Evolutionary conservation across 73 alveolate genomes (phyloP).

Genomic region (Durusdinium trenchii): DNA sequence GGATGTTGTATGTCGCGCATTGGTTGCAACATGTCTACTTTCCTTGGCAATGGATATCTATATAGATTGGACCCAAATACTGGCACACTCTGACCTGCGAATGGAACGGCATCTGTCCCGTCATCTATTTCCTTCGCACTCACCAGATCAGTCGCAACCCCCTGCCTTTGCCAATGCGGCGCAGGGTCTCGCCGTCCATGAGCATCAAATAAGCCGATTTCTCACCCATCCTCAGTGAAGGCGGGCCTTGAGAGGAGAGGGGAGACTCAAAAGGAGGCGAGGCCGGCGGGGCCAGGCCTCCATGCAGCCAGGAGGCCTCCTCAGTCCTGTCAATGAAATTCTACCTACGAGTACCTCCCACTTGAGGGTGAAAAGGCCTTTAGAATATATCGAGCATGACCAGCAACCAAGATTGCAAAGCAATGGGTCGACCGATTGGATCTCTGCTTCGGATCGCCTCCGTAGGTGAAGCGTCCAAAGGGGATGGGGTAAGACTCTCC

Average conservation of each 20-base stretch:
- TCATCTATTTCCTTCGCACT: background rate
- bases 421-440: no score
- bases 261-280: background rate
- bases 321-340: background rate
- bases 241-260: background rate
- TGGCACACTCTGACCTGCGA: background rate
- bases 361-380: no score
- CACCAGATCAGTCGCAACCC: background rate
- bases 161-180: constrained; percentile 42
- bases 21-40: no score
- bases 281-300: background rate
- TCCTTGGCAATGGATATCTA: no score
- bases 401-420: no score
- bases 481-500: no score
- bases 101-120: background rate
- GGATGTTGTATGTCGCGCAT: no score
- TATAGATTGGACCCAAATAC: background rate
- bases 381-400: no score
- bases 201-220: constrained; percentile 54
- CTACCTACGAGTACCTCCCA: background rate
- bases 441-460: no score
- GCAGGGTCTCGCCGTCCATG: constrained; percentile 80
- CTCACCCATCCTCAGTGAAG: constrained; percentile 21
- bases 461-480: no score
- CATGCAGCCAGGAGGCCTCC: background rate